These are phyloP conservation scores for Castanea mollissima DNA, from an alignment of 306 rosid species.

Conservation along the genomic window DNA sequence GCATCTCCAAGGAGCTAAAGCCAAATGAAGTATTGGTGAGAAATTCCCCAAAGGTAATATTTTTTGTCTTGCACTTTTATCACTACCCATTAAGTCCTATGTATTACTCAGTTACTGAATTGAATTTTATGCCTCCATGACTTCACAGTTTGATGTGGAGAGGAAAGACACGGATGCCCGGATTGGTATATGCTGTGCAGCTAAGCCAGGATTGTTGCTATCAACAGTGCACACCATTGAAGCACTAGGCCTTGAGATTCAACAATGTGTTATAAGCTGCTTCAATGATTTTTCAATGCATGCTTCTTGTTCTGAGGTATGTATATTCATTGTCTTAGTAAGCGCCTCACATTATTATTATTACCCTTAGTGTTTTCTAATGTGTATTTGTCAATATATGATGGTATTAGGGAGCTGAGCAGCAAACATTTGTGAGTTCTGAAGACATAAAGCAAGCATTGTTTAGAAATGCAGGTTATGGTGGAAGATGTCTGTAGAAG, in stretches of 20 bases:
- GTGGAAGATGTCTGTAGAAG: conserved; percentile 78
- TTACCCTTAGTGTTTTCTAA: neutral
- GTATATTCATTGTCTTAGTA: neutral
- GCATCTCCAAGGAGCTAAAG: conserved; percentile 61
- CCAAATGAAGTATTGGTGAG: conserved; percentile 68
- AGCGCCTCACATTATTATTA: neutral
- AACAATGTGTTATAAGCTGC: conserved; percentile 91
- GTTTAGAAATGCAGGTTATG: conserved; percentile 97
- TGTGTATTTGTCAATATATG: conserved; percentile 15
- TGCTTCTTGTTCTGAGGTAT: conserved; percentile 95
- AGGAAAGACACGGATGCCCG: conserved; percentile 65
- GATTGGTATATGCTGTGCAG: conserved; percentile 80
- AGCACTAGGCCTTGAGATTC: conserved; percentile 92
- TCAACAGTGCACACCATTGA: conserved; percentile 85
- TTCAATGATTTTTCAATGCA: conserved; percentile 93
- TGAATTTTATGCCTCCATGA: neutral
- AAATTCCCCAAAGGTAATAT: conserved; percentile 86
- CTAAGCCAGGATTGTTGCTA: conserved; percentile 75
- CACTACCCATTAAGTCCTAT: neutral
- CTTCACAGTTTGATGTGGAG: conserved; percentile 81
- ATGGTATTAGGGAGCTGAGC: conserved; percentile 50
- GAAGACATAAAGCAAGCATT: conserved; percentile 88
- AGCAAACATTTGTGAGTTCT: conserved; percentile 49
- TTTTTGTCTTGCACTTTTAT: neutral
- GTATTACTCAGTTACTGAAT: neutral